Evolutionary conservation across 148 eudicot species (phyloP).

Genomic region (Vaccinium macrocarpon): DNA sequence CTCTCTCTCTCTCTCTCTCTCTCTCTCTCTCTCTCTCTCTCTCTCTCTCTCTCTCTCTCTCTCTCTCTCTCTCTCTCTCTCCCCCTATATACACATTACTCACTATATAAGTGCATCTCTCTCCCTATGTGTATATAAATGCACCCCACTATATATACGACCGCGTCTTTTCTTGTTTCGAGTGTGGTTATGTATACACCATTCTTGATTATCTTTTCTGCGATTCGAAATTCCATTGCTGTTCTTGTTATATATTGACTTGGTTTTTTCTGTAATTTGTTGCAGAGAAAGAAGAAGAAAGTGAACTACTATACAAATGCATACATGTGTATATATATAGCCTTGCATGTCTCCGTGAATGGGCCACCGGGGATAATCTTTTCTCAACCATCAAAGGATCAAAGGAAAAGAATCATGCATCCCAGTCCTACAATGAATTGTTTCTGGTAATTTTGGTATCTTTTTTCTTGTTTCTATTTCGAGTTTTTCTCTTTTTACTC

Average conservation of each 20-base stretch:
- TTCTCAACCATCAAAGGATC: neutral
- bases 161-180: neutral
- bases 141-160: neutral
- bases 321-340: neutral
- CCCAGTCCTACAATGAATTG: neutral
- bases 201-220: neutral
- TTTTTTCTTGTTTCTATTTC: neutral
- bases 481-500: neutral
- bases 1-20: neutral
- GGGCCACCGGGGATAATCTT: neutral
- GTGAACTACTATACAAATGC: neutral
- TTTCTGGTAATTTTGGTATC: neutral
- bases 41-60: neutral
- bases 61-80: neutral
- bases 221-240: neutral
- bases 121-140: neutral
- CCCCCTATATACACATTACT: too few species aligned
- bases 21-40: neutral
- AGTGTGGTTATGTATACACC: neutral
- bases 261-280: neutral
- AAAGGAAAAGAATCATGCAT: neutral
- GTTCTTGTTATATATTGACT: neutral
- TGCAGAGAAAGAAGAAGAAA: constrained; percentile 10
- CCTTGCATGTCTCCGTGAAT: neutral
- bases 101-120: neutral